Evolutionary conservation across 257 asterid genomes (phyloP).

Genomic region (Solanum boliviense): DNA sequence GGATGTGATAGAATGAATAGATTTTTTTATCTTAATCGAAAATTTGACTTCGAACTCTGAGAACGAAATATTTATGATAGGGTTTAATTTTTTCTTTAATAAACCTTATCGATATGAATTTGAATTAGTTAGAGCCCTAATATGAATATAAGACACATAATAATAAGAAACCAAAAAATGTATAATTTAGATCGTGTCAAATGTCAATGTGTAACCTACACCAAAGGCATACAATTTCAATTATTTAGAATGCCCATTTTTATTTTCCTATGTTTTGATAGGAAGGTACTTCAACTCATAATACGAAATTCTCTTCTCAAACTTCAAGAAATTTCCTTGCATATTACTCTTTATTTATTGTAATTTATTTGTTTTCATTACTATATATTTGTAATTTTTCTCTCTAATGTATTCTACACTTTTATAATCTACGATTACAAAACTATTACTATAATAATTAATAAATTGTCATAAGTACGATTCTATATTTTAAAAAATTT

Average conservation of each 20-base stretch:
- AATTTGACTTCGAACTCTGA: neutral
- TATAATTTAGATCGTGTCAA: too few relatives aligned
- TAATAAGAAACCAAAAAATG: neutral
- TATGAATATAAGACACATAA: neutral
- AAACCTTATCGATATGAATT: neutral
- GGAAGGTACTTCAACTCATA: neutral
- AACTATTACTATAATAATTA: neutral
- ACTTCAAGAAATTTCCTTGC: neutral
- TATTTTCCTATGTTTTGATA: neutral
- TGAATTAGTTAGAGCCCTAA: neutral
- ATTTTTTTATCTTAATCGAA: neutral
- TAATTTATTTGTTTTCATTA: neutral
- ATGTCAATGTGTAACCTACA: neutral
- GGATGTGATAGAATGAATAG: neutral
- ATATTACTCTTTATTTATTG: too few relatives aligned
- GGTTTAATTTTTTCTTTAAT: too few relatives aligned
- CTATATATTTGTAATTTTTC: too few relatives aligned
- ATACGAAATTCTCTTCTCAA: neutral
- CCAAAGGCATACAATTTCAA: neutral
- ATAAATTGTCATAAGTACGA: neutral
- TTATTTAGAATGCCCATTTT: neutral
- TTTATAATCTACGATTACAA: neutral
- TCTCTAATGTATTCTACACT: neutral
- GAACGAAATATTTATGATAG: neutral
- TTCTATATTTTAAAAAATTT: neutral